A percentile compares a stretch with the other conserved stretches of the same genome.
These are phyloP conservation scores for Actinidia chinensis DNA, from an alignment of 179 eudicot species.

Conservation along the genomic window DNA sequence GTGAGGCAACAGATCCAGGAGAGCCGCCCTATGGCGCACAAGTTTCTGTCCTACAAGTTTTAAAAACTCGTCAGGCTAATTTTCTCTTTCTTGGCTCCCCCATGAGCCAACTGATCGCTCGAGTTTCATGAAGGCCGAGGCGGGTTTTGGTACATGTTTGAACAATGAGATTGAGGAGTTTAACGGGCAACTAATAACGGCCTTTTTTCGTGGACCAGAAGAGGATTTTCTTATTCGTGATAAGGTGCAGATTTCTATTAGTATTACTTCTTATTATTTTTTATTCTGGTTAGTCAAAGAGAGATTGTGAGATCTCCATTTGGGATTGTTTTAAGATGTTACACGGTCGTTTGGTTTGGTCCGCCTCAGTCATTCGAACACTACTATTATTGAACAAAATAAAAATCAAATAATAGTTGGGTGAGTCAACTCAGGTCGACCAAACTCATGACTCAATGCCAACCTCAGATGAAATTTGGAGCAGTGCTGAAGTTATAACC, in stretches of 20 bases:
- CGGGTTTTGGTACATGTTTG: constrained; percentile 56
- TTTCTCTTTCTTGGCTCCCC: constrained; percentile 38
- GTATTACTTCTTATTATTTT: background rate
- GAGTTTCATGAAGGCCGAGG: constrained; percentile 48
- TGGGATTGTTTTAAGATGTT: background rate
- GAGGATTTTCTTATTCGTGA: constrained; percentile 77
- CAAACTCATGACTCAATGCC: background rate
- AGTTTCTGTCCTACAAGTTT: constrained; percentile 69
- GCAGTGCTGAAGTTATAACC: background rate
- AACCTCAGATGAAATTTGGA: background rate
- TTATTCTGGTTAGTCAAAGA: no score
- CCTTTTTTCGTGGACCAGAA: constrained; percentile 81
- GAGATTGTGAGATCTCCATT: background rate
- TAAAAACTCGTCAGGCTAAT: constrained; percentile 60
- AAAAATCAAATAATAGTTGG: background rate
- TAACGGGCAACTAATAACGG: no score
- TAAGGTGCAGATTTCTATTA: constrained; percentile 54
- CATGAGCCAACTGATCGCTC: constrained; percentile 18
- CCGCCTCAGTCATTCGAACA: background rate
- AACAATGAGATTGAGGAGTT: constrained; percentile 78
- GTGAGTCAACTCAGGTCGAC: constrained; percentile 14
- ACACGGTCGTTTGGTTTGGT: background rate
- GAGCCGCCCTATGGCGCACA: constrained; percentile 73
- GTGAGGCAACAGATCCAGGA: constrained; percentile 65
- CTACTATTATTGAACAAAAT: background rate